A percentile compares a stretch with the other conserved stretches of the same genome.
These are phyloP conservation scores for Diutina sp. DNA, from an alignment of 1,139 yeast genomes.

Conservation along the genomic window DNA sequence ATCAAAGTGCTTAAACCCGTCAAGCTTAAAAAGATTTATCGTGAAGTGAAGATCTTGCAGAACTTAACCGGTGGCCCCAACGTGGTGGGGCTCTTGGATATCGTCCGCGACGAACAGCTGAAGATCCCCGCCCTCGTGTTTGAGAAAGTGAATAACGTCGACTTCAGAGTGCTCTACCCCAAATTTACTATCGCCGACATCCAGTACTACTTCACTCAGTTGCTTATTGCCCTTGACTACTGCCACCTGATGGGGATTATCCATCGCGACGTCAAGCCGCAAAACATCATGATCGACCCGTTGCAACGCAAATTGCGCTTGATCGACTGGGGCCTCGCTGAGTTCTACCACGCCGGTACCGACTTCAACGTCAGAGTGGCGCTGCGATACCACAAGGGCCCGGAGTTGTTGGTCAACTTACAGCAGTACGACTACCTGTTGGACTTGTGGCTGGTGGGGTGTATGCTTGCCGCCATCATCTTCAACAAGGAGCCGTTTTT, in stretches of 20 bases:
- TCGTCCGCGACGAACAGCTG: conserved; percentile 61
- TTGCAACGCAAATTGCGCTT: conserved; percentile 45
- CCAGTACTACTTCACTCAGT: conserved; percentile 57
- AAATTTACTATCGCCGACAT: conserved; percentile 50
- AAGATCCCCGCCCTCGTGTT: conserved; percentile 68
- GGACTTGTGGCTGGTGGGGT: conserved; percentile 76
- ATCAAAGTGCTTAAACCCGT: conserved; percentile 94
- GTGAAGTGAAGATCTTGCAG: conserved; percentile 66
- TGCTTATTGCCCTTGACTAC: conserved; percentile 59
- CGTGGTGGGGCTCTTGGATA: conserved; percentile 53
- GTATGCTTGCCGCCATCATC: conserved; percentile 66
- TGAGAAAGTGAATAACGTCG: conserved; percentile 60
- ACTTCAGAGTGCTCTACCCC: conserved; percentile 61
- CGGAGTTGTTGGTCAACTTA: conserved; percentile 60
- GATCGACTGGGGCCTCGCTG: conserved; percentile 81
- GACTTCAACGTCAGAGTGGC: conserved; percentile 77
- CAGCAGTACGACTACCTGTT: conserved; percentile 69
- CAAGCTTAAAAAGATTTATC: conserved; percentile 62
- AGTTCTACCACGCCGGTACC: conserved; percentile 66
- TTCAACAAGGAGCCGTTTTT: conserved; percentile 71
- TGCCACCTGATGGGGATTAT: conserved; percentile 77
- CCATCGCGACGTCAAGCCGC: conserved; percentile 80
- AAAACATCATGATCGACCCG: conserved; percentile 76
- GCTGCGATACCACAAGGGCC: conserved; percentile 71
- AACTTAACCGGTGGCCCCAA: conserved; percentile 69